Base-by-base conservation (phyloP, 768 basidiomycete species). In the Termitomyces sp. region DNA sequence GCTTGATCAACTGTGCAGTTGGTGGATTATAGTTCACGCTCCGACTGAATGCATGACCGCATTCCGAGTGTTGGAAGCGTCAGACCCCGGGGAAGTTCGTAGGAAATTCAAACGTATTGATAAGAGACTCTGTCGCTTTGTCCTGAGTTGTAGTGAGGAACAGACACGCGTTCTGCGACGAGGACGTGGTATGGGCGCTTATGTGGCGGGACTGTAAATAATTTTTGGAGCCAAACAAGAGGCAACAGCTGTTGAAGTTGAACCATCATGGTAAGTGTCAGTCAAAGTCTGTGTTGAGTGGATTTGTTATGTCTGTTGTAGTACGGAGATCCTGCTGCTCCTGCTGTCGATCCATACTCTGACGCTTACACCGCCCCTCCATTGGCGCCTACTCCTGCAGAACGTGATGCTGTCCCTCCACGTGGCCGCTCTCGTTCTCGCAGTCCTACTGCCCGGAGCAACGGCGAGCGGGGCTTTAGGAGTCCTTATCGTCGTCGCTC, bases 341-440 rank as follows among this genome's bases (percentile, higher is more conserved):
- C 82, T 51, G 74, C 86, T 33, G 83, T 86, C 20, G 90, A 92
- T 75, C 89, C 90, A 16, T 92, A 92, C 72, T 83, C 87, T 44
- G 91, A 92, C 69, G 87, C 87, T 52, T 91, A 90, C 74, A 89
- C 81, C 64, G 86, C 82, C 33, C 82, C 86, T 42, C 80, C 82
- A 2, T 77, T 78, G 48, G 70, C 79, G 1, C 69, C 82, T 13
- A 72, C 80, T 10, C 65, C 81, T 32, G 72, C 81, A 30, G 81
- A 83, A 61, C 80, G 84, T 47, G 87, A 88, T 58, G 70, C 74
- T 16, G 73, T 77, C 18, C 72, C 81, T 12, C 65, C 82, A 38
- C 81, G 88, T 58, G 85, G 85, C 48, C 85, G 91, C 56, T 87
- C 87, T 63, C 86, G 89, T 54, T 92, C 90, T 24, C 82, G 87